These are phyloP conservation scores for Fraxinus albicans DNA, from an alignment of 305 asterid genomes.

Conservation along the genomic window DNA sequence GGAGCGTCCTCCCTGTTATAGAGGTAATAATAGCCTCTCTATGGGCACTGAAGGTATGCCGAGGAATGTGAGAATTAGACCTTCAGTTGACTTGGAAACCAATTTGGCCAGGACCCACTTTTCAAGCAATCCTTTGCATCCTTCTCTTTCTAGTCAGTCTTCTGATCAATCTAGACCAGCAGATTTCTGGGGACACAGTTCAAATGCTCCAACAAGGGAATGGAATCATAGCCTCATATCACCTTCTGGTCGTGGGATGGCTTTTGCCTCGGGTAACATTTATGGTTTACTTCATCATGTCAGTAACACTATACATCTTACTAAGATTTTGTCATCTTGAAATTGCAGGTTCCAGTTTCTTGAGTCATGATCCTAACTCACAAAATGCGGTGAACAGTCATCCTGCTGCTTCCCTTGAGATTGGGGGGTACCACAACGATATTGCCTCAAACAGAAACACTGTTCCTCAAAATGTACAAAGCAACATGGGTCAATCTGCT, in stretches of 20 bases:
- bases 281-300: slow-evolving; percentile 14
- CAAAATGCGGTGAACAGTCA: slow-evolving; percentile 34
- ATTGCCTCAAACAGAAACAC: slow-evolving; percentile 42
- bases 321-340: slow-evolving; percentile 21
- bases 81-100: slow-evolving; percentile 46
- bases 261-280: slow-evolving; percentile 53
- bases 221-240: slow-evolving; percentile 45
- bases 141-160: slow-evolving; percentile 34
- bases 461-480: slow-evolving; percentile 39
- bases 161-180: slow-evolving; percentile 41
- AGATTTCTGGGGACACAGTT: slow-evolving; percentile 48
- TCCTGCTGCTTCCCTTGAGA: slow-evolving; percentile 46
- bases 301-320: background rate
- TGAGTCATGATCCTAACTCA: slow-evolving; percentile 48
- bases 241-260: slow-evolving; percentile 48
- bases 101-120: slow-evolving; percentile 41
- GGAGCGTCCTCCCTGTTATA: slow-evolving; percentile 47
- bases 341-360: slow-evolving; percentile 52
- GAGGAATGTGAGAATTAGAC: slow-evolving; percentile 70
- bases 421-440: slow-evolving; percentile 45
- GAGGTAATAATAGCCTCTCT: slow-evolving; percentile 48
- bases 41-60: slow-evolving; percentile 48
- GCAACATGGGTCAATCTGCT: slow-evolving; percentile 38
- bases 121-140: slow-evolving; percentile 39
- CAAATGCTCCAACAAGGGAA: slow-evolving; percentile 45